Evolutionary conservation across 2,329 filamentous ascomycete genomes (phyloP).

Genomic region (Hypocreales sp.): DNA sequence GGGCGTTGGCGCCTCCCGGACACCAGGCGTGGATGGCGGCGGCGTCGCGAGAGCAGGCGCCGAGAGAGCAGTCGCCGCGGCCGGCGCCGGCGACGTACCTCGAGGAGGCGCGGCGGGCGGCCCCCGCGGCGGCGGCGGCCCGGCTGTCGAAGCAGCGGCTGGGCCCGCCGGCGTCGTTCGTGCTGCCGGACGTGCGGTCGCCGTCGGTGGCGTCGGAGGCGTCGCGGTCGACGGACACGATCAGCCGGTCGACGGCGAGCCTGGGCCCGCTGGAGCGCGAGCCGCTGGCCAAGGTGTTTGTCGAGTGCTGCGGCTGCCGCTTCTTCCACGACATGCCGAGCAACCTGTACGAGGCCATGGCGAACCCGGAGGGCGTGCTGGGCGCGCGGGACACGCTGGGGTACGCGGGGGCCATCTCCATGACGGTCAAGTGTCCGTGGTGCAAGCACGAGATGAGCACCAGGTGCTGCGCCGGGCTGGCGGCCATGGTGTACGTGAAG

Average conservation of each 20-base stretch:
- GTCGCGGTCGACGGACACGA: neutral
- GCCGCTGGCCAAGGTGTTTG: slow-evolving; percentile 45
- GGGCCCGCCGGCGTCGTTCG: slow-evolving; percentile 8
- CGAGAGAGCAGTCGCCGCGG: neutral
- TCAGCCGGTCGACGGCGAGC: slow-evolving; percentile 2
- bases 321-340: slow-evolving; percentile 53
- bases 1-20: neutral
- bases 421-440: slow-evolving; percentile 55
- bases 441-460: slow-evolving; percentile 57
- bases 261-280: slow-evolving; percentile 12
- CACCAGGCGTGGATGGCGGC: neutral
- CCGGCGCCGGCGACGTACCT: slow-evolving; percentile 8
- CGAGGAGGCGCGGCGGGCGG: slow-evolving; percentile 7
- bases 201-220: neutral
- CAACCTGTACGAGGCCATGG: slow-evolving; percentile 49
- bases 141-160: slow-evolving; percentile 5
- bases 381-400: slow-evolving; percentile 30
- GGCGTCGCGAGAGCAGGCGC: too few species aligned
- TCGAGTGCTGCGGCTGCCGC: slow-evolving; percentile 48
- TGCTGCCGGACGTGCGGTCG: slow-evolving; percentile 1
- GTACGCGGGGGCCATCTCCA: slow-evolving; percentile 40
- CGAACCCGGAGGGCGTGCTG: slow-evolving; percentile 38
- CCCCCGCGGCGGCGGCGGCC: slow-evolving; percentile 4
- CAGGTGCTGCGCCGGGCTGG: slow-evolving; percentile 52
- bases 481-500: slow-evolving; percentile 48